phyloP scores from a whole-genome alignment of 345 rosid genomes.

The Citrus reticulata region DNA sequence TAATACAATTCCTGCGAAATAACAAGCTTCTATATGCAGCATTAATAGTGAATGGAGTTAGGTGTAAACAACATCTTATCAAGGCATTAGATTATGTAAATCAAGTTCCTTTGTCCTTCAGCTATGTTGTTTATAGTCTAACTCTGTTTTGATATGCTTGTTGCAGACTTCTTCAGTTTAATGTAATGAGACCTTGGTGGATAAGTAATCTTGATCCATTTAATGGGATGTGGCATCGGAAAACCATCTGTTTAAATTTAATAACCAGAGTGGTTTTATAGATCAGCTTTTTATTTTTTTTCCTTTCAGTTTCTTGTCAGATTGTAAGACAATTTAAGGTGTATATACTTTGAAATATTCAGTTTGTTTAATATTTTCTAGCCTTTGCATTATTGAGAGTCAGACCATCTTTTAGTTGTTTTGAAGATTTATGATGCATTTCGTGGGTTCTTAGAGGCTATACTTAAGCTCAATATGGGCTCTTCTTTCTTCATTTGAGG shows the following conservation, averaged over 20 bases:
- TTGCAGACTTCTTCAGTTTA: slow-evolving; percentile 37
- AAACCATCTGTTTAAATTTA: not conserved
- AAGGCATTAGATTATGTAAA: not conserved
- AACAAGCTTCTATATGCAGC: not conserved
- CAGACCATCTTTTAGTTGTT: not conserved
- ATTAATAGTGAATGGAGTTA: not conserved
- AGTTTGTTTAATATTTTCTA: not conserved
- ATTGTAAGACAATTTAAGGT: slow-evolving; percentile 51
- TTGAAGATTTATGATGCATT: not conserved
- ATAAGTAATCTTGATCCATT: slow-evolving; percentile 77
- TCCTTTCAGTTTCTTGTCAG: slow-evolving; percentile 52
- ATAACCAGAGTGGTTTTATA: not conserved
- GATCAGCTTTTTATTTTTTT: not conserved
- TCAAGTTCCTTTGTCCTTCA: not conserved
- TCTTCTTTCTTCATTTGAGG: slow-evolving; percentile 87
- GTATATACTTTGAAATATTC: not conserved
- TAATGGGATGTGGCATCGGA: slow-evolving; percentile 46
- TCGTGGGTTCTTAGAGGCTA: slow-evolving; percentile 40
- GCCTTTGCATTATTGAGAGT: not conserved
- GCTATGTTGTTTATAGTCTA: not conserved
- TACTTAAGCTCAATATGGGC: slow-evolving; percentile 90
- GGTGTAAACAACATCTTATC: not conserved
- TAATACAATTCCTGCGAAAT: not conserved
- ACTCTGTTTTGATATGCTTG: slow-evolving; percentile 20
- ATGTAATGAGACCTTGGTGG: slow-evolving; percentile 45